Percentiles rank a stretch among this genome's conserved stretches.
Conservation (phyloP, 805 yeast species). For the Candida cerambycidarum region DNA sequence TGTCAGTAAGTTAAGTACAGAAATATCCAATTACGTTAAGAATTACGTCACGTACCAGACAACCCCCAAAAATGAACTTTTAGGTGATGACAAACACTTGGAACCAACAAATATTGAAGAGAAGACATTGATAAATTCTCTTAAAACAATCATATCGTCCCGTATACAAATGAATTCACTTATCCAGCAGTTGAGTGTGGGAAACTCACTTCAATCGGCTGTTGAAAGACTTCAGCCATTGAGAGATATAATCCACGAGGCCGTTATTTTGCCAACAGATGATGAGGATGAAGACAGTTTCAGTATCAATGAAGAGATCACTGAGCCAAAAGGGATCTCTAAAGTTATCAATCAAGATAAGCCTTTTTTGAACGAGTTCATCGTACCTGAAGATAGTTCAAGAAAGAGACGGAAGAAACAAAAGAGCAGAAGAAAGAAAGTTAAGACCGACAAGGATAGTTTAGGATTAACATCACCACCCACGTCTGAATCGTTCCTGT, state of each 20-base stretch:
- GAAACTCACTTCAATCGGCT: constrained; percentile 51
- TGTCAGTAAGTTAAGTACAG: constrained; percentile 8
- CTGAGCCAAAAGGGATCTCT: constrained; percentile 58
- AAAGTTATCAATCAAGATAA: constrained; percentile 44
- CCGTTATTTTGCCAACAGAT: constrained; percentile 51
- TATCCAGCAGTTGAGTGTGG: constrained; percentile 41
- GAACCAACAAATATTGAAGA: too few relatives aligned
- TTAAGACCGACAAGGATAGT: constrained; percentile 8
- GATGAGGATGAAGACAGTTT: constrained; percentile 27
- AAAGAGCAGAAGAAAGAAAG: constrained; percentile 7
- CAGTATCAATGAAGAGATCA: constrained; percentile 12
- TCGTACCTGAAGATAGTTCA: constrained; percentile 40
- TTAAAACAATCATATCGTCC: constrained; percentile 40
- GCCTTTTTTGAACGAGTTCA: constrained; percentile 53
- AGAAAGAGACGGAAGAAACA: neutral
- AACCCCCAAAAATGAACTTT: constrained; percentile 11
- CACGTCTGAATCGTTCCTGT: neutral
- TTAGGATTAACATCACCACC: constrained; percentile 22
- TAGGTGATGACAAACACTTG: too few relatives aligned
- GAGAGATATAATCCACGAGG: constrained; percentile 45
- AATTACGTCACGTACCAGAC: constrained; percentile 19
- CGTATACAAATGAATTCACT: constrained; percentile 44
- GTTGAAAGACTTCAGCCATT: constrained; percentile 51
- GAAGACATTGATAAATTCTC: constrained; percentile 9
- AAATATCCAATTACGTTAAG: constrained; percentile 9